Base-by-base conservation (phyloP, 106 monocot genomes). In the Dendrobium huoshanense region DNA sequence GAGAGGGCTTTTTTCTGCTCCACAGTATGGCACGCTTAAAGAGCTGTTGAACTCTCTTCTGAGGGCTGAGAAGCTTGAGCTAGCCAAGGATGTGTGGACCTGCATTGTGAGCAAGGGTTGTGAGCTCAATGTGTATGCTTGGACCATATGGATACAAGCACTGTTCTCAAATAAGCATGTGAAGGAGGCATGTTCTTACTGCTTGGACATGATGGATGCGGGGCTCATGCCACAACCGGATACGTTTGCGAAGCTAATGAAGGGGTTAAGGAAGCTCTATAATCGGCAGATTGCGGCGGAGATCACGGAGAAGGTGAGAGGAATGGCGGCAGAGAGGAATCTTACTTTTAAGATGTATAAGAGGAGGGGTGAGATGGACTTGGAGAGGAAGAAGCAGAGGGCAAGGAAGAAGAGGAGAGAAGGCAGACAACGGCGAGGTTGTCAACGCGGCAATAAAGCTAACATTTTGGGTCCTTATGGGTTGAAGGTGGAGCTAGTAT, bases 141-240 rank as follows among this genome's bases (percentile, higher is more conserved):
- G 95, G 95, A 99, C 99, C 2, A 95, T 99, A 59, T 99, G 91
- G 99, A 91, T 95, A 20, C 99, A 99, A 79, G 99, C 93, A 13
- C 75, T 99, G 81, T 93, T 93, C 77, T 77, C 88, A 19, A 81
- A 86, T 16, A 85, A 87, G 77, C 86, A 93, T 80, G 87, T 99
- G 19, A 95, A 93, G 85, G 95, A 89, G 77, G 95, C 95, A 0
- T 99, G 95, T 79, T 29, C 43, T 75, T 88, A 99, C 72, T 95
- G 95, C 82, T 49, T 95, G 64, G 95, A 99, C 18, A 99, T 99
- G 95, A 82, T 99, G 79, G 95, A 99, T 3, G 77, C 82, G 3
- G 90, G 93, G n/a, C 44, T 93, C 17, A 91, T 99, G 99, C 93
- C 99, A 11, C 93, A 95, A 85, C 86, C 95, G 0, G 95, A 99